Evolutionary conservation across 2,329 filamentous ascomycete genomes (phyloP), one percentile per base, ranked within the genome.

Genomic region (Gremmenia infestans): DNA sequence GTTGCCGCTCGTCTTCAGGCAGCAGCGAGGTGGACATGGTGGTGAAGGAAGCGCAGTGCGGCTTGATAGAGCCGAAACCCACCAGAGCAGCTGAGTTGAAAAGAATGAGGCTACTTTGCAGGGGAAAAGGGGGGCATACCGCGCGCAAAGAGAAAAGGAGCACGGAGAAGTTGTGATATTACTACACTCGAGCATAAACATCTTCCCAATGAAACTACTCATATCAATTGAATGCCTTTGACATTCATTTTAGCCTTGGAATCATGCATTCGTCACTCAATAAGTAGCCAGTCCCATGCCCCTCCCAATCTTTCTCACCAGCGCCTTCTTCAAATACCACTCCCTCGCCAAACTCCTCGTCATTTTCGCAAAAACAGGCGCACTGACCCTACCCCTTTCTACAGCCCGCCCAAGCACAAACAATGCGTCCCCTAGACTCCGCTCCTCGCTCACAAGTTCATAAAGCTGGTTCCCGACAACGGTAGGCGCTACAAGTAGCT

Each of bases 401-500:
- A 93, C 79, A 1, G 86, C 89, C 54, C 86, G 77, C 1, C 88
- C 87, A 14, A 95, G 76, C 60, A 91, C 86, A 68, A 94, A 96
- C 60, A 97, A 84, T 2, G 91, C 88, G 70, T 97, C 93, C 35
- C 87, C 88, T 48, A 96, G 81, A 2, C 89, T 91, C 62, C 87
- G 81, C 73, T 97, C 93, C 69, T 99, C 94, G 1, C 91, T 91
- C 28, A 92, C 89, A 2, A 95, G 78, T 48, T 86, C 85, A 72
- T 97, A 99, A 22, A 99, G 76, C 76, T 99, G 94, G 62, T 93
- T 92, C 0, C 89, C 90, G 4, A 97, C 94, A 1, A 97, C 87
- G 0, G 91, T 97, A 0, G 93, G 91, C 3, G 92, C 91, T n/a
- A 97, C 90, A 2, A 99, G 78, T 36, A 97, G 80, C 58, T 96